Conservation (phyloP, 768 basidiomycete species). For the Pholiota conissans region DNA sequence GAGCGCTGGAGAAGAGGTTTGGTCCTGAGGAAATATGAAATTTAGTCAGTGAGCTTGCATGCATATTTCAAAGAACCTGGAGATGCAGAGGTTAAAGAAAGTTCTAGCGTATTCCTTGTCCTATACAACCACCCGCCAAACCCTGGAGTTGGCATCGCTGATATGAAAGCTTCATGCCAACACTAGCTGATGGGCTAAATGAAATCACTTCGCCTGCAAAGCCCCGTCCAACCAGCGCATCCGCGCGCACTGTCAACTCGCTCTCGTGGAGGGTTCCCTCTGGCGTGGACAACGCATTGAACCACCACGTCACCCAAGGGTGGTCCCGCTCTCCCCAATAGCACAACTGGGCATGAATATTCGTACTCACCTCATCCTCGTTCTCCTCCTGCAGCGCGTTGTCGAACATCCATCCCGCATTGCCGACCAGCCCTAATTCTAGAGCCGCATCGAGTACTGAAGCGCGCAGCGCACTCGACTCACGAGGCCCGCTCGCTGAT, state of each 20-base stretch:
- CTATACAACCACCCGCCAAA: too few species aligned
- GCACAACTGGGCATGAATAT: neutral
- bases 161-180: neutral
- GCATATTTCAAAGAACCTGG: neutral
- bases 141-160: too few species aligned
- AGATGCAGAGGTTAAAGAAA: neutral
- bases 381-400: constrained; percentile 58
- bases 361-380: constrained; percentile 39
- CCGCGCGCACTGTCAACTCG: too few species aligned
- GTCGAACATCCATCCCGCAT: constrained; percentile 73
- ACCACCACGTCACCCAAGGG: too few species aligned
- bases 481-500: constrained; percentile 28
- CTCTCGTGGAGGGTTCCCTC: too few species aligned
- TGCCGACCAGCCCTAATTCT: constrained; percentile 62
- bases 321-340: neutral
- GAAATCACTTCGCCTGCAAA: too few species aligned
- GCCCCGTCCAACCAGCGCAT: too few species aligned
- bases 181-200: neutral
- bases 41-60: neutral
- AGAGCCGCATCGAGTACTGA: constrained; percentile 76
- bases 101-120: too few species aligned
- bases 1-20: neutral
- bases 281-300: too few species aligned
- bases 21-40: neutral
- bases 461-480: constrained; percentile 63